Base-by-base conservation (phyloP, 805 yeast genomes). In the Candida ipomoeae region DNA sequence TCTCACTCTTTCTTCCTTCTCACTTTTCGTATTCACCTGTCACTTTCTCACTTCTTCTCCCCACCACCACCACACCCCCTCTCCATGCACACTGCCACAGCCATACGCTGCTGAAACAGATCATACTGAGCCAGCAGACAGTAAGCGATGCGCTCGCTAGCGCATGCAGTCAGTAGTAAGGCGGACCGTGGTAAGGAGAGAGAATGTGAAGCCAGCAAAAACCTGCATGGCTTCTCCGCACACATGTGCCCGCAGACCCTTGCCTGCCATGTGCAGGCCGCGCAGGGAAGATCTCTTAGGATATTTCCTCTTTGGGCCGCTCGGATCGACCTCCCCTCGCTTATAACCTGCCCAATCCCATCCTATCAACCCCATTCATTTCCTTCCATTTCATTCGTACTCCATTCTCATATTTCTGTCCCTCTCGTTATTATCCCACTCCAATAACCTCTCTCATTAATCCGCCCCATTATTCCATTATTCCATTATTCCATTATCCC, bases 151-250 rank as follows among this genome's bases (percentile, higher is more conserved):
- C 29, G 29, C 11, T 34, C 36, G 36, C 36, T 34, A n/a, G 17
- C 14, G 21, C 21, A 11, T 36, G 21, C 39, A 36, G 39, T 36
- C n/a, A 36, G 39, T 17, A 10, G 39, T 36, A 4, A 36, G 13
- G 39, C n/a, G 17, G 21, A 15, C 5, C 35, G 15, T 14, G n/a
- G 42, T 40, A 23, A 23, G 7, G 32, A 23, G 14, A 14, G 42
- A 40, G 42, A 40, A 26, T 40, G 42, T 40, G 33, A 40, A 21
- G 34, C 34, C 15, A 14, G 36, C n/a, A 34, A 7, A n/a, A n/a
- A 3, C 44, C 44, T 40, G 44, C 35, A 29, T 40, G 43, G 33
- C n/a, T 29, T 40, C 44, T 40, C 44, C 35, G 44, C 44, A 17
- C 34, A 29, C 23, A 29, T 29, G 44, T 11, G 17, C 35, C 23